Evolutionary conservation across 1,139 yeast species (phyloP), one percentile per base, ranked within the genome.

Genomic region (Debaryomycetaceae sp.): DNA sequence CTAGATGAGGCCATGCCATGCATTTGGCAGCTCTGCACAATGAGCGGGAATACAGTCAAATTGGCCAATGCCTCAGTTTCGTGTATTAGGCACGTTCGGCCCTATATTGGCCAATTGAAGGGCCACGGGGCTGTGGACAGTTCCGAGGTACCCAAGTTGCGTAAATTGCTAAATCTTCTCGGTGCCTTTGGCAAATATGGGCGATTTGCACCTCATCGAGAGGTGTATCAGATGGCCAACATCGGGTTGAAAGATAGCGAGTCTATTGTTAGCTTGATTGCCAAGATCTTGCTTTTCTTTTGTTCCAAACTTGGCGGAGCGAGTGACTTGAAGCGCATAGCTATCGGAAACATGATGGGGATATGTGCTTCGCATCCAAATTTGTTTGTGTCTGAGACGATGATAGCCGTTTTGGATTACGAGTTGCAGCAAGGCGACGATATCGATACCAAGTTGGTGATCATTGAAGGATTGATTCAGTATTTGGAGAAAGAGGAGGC

Each of bases 171-270:
- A 1, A 74, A 74, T 44, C 54, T 85, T 15, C 48, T 83, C 8
- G 88, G 95, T 0, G 71, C 73, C 30, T 75, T 85, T 54, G 93
- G 89, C 0, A 65, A 80, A 30, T 72, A 71, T 43, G 81, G 91
- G 44, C 60, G 72, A 13, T 66, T 84, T 35, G 82, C 77, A 35
- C 51, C 48, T 2, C 54, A 65, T 34, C 54, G 71, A 19, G 56
- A 53, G 0, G 31, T 64, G 1, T 74, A 81, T 42, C 28, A 56
- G 5, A 56, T 53, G 11, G 50, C 70, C 1, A 48, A 51, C 1
- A 32, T 73, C 10, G 73, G 73, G 2, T 46, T 79, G 37, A 62
- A 64, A 32, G 58, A 58, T 1, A 68, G 65, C 11, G 88, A 78
- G 41, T 63, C 79, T 2, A 64, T 80, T 0, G 59, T 66, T 28